phyloP scores from a whole-genome alignment of 805 yeast genomes.

The Ogataea polymorpha region DNA sequence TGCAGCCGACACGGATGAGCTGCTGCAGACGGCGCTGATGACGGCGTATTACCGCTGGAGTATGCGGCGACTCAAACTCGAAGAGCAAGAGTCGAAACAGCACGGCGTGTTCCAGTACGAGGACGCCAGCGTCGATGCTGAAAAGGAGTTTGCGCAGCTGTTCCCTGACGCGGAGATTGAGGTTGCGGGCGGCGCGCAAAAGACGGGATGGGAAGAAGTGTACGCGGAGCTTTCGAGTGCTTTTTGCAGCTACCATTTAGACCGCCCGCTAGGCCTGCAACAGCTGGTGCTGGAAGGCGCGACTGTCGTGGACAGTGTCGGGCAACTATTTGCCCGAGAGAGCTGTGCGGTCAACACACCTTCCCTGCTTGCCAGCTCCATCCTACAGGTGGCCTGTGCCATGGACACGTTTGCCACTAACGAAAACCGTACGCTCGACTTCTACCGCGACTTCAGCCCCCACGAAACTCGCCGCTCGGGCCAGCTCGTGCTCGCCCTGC shows the following conservation, averaged over 20 bases:
- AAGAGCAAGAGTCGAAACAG: constrained; percentile 58
- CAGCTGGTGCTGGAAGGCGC: constrained; percentile 43
- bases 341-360: constrained; percentile 25
- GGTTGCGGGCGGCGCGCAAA: constrained; percentile 33
- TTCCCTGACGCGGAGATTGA: constrained; percentile 87
- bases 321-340: constrained; percentile 22
- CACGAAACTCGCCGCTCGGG: constrained; percentile 62
- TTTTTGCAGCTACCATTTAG: constrained; percentile 43
- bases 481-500: constrained; percentile 41
- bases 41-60: constrained; percentile 80
- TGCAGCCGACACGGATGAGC: constrained; percentile 20
- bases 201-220: constrained; percentile 40
- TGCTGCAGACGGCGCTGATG: constrained; percentile 49
- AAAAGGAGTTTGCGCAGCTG: constrained; percentile 71
- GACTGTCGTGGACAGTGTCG: constrained; percentile 29
- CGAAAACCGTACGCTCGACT: constrained; percentile 38
- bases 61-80: constrained; percentile 60
- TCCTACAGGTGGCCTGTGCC: constrained; percentile 34
- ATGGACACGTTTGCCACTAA: constrained; percentile 26
- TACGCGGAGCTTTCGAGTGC: constrained; percentile 47
- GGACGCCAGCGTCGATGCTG: constrained; percentile 64
- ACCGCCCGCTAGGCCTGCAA: neutral
- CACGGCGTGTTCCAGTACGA: constrained; percentile 63
- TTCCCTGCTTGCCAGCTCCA: constrained; percentile 34
- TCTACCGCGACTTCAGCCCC: constrained; percentile 63